phyloP scores from a whole-genome alignment of 129 eudicot genomes.

The Centella asiatica region DNA sequence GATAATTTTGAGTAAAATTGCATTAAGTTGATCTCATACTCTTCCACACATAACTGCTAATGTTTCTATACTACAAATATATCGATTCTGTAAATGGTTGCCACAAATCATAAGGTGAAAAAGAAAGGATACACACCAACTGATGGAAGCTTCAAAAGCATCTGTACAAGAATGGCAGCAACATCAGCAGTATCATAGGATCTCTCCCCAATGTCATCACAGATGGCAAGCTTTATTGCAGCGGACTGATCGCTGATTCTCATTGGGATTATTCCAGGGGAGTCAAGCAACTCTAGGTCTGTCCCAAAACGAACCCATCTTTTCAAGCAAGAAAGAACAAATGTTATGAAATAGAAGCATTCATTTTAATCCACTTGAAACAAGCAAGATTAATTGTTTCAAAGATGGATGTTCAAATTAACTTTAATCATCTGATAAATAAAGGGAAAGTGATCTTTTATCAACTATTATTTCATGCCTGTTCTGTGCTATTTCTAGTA shows the following conservation, averaged over 20 bases:
- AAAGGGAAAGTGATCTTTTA: too few relatives aligned
- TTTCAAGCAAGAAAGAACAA: slow-evolving; percentile 21
- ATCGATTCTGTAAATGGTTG: neutral
- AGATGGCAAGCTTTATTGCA: slow-evolving; percentile 94
- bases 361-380: neutral
- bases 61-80: neutral
- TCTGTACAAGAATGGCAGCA: slow-evolving; percentile 88
- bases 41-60: neutral
- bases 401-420: neutral
- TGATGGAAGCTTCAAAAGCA: slow-evolving; percentile 69
- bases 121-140: slow-evolving; percentile 47
- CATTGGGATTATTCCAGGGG: slow-evolving; percentile 97
- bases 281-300: slow-evolving; percentile 84
- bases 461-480: too few relatives aligned
- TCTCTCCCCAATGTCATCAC: slow-evolving; percentile 97
- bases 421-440: neutral
- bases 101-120: neutral
- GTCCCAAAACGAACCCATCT: slow-evolving; percentile 96
- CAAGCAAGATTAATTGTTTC: neutral
- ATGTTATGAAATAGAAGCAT: neutral
- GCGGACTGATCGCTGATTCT: slow-evolving; percentile 96
- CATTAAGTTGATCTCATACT: neutral
- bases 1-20: too few relatives aligned
- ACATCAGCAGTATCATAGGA: slow-evolving; percentile 77
- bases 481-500: neutral